Evolutionary conservation across 169 alveolate species (phyloP).

Genomic region (Eimeria tenella): DNA sequence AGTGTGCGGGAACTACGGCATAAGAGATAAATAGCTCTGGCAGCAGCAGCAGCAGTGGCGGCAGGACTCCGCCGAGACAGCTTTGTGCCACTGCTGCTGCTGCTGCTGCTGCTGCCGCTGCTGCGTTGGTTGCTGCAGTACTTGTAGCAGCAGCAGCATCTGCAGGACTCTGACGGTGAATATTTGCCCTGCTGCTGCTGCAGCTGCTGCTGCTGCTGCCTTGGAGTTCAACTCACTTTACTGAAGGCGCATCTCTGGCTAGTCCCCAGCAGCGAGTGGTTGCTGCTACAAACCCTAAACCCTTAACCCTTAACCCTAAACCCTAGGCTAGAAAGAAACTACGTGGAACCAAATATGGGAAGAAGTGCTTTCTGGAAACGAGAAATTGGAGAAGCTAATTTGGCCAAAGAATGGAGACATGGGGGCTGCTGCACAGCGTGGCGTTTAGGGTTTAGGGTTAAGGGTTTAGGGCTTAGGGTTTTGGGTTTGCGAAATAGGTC

Average conservation of each 20-base stretch:
- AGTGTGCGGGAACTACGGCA: no score
- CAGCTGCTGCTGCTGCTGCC: neutral
- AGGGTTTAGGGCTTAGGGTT: no score
- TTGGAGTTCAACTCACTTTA: neutral
- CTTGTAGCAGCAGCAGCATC: neutral
- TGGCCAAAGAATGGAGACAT: no score
- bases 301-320: no score
- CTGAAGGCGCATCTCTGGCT: neutral
- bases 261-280: neutral
- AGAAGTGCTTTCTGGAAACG: no score
- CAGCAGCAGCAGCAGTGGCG: neutral
- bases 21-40: neutral
- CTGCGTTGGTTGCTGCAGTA: neutral
- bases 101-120: neutral
- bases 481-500: no score
- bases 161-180: neutral
- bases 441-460: no score
- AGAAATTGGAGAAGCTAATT: no score
- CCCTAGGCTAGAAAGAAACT: no score
- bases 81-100: neutral
- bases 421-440: no score
- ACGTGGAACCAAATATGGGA: no score
- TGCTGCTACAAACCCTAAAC: neutral
- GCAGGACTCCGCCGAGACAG: neutral
- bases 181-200: constrained; percentile 2